Evolutionary conservation across 2,329 filamentous ascomycete species (phyloP), one percentile per base, ranked within the genome.

Genomic region (Dissoconium aciculare): DNA sequence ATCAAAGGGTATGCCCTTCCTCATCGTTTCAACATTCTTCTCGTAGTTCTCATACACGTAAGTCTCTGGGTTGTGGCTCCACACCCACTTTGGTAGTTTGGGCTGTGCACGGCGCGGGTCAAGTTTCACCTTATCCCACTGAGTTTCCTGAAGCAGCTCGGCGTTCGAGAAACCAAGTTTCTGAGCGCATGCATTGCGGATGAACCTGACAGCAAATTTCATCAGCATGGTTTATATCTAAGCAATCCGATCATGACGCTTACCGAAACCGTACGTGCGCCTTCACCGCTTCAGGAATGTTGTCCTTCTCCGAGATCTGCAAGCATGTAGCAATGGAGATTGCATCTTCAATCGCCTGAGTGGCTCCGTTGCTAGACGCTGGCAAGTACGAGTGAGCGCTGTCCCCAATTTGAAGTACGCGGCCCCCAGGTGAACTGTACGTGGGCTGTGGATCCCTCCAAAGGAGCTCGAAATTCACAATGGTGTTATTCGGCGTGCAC

Each of bases 401-500:
- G 29, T 63, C 60, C 16, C 60, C 59, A 16, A 63, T 57, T 35
- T 61, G 58, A 15, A 62, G 49, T 10, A 63, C 54, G 14, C 56
- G 57, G 8, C 52, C 57, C 4, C 38, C 50, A 1, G 57, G 57
- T 2, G 58, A 62, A 9, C 52, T 52, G 59, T 58, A 64, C 28
- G 43, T 56, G 2, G 56, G 57, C 35, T 62, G 56, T 8, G 59
- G 59, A 40, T 64, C 57, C 34, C 46, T 32, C 61, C 59, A 64
- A 11, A 63, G 51, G 2, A 66, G 54, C 36, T 60, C 56, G 36
- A 61, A 66, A 49, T 64, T 60, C 38, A 66, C 57, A 28, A 65
- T 60, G 14, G 58, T 63, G 28, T 63, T 56, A 9, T 50, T 46
- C 11, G 61, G 60, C 5, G 59, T 62, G 34, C 45, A 46, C 17